Percentiles rank a stretch among this genome's conserved stretches.
Conservation (phyloP, 2,329 filamentous ascomycete species). For the Microdochium paspali region DNA sequence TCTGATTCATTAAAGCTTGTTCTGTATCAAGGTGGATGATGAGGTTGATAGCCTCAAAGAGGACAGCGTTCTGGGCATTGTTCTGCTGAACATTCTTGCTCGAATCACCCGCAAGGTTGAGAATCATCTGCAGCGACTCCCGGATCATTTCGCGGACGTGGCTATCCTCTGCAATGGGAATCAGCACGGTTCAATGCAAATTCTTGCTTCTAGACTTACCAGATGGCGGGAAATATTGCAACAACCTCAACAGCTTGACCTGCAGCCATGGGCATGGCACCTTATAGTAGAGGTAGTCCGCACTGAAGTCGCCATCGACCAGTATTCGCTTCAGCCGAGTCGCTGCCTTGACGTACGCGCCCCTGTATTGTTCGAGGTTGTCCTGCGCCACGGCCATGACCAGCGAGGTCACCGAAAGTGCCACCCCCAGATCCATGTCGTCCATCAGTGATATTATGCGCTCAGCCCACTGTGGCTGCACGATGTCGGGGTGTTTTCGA, state of each 20-base stretch:
- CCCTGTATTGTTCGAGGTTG: slow-evolving; percentile 87
- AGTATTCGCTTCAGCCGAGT: slow-evolving; percentile 82
- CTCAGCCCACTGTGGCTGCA: slow-evolving; percentile 95
- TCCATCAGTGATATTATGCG: slow-evolving; percentile 99
- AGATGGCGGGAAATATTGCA: slow-evolving; percentile 95
- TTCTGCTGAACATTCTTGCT: slow-evolving; percentile 99
- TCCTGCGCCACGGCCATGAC: slow-evolving; percentile 94
- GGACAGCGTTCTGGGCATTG: slow-evolving; percentile 93
- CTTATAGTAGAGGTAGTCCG: slow-evolving; percentile 97
- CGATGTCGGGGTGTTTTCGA: slow-evolving; percentile 86
- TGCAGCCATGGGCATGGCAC: slow-evolving; percentile 99
- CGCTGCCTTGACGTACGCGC: slow-evolving; percentile 88
- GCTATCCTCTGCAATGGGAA: slow-evolving; percentile 62
- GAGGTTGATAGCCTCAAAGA: slow-evolving; percentile 97
- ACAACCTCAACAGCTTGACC: slow-evolving; percentile 80
- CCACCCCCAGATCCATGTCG: slow-evolving; percentile 86
- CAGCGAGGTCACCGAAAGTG: slow-evolving; percentile 87
- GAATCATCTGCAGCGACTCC: slow-evolving; percentile 80
- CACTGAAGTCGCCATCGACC: slow-evolving; percentile 79
- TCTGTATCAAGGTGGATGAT: slow-evolving; percentile 97
- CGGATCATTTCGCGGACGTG: slow-evolving; percentile 88
- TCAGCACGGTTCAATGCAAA: slow-evolving; percentile 9
- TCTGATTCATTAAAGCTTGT: slow-evolving; percentile 89
- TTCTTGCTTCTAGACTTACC: slow-evolving; percentile 39
- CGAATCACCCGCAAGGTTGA: slow-evolving; percentile 84